Conservation (phyloP, 257 asterid genomes). For the Solanum clarkiae region DNA sequence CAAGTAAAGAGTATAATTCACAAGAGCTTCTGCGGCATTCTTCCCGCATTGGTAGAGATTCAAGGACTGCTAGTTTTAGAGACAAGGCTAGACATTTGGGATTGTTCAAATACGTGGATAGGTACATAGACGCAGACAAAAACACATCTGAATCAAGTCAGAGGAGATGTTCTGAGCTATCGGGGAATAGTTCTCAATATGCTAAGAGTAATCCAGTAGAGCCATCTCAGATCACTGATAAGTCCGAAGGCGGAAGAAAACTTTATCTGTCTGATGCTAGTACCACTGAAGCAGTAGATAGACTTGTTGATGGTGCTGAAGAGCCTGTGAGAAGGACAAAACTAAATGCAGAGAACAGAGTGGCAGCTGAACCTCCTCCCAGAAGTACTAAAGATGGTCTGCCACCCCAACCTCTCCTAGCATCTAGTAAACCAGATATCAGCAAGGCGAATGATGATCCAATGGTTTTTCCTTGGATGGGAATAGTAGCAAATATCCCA, state of each 20-base stretch:
- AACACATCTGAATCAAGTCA: slow-evolving; percentile 4
- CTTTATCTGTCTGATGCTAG: neutral
- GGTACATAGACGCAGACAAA: slow-evolving; percentile 20
- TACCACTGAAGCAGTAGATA: slow-evolving; percentile 3
- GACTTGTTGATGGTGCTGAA: neutral
- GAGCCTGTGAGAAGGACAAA: neutral
- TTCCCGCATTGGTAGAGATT: slow-evolving; percentile 48
- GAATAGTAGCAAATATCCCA: slow-evolving; percentile 35
- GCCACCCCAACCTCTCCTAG: neutral
- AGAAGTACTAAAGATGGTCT: neutral
- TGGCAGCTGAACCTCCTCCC: neutral
- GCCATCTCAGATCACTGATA: neutral
- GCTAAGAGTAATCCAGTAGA: neutral
- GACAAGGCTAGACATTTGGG: slow-evolving; percentile 66
- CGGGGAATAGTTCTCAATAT: slow-evolving; percentile 6
- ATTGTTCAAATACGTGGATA: slow-evolving; percentile 48
- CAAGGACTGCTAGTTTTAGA: slow-evolving; percentile 46
- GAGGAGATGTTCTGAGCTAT: slow-evolving; percentile 16
- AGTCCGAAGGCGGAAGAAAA: neutral
- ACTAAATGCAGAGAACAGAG: neutral
- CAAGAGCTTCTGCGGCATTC: slow-evolving; percentile 59
- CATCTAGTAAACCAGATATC: neutral
- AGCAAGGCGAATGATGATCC: slow-evolving; percentile 15
- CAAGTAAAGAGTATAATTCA: slow-evolving; percentile 30
- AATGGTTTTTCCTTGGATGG: slow-evolving; percentile 57